Percentiles rank a stretch among this genome's conserved stretches.
Conservation (phyloP, 495 filamentous ascomycete species). For the Talaromyces stipitatus region DNA sequence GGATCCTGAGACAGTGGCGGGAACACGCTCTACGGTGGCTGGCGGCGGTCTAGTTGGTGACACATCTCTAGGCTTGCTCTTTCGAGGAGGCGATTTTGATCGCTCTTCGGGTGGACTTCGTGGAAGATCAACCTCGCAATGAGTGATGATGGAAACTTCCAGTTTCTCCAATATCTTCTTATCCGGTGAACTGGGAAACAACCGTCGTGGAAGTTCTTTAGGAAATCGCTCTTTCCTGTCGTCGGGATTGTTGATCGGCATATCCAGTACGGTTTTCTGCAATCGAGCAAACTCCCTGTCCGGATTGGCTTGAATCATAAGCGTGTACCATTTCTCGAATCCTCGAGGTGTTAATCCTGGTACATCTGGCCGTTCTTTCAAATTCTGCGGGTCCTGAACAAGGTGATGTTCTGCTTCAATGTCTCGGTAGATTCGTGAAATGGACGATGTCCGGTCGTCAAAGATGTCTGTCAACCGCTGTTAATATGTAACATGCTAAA, state of each 20-base stretch:
- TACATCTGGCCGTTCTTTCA: slow-evolving; percentile 53
- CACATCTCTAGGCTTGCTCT: slow-evolving; percentile 11
- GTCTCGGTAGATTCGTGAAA: slow-evolving; percentile 68
- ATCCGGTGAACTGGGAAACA: slow-evolving; percentile 52
- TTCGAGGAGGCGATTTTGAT: slow-evolving; percentile 16
- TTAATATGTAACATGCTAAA: slow-evolving; percentile 4
- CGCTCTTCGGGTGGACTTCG: slow-evolving; percentile 32
- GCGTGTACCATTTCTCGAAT: slow-evolving; percentile 70
- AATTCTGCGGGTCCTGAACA: slow-evolving; percentile 51
- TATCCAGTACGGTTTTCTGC: slow-evolving; percentile 59
- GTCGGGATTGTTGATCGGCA: slow-evolving; percentile 70
- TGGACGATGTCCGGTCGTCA: slow-evolving; percentile 44
- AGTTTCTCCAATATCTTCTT: slow-evolving; percentile 29
- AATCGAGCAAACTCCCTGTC: slow-evolving; percentile 70
- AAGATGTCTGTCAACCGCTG: slow-evolving; percentile 35
- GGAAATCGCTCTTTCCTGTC: slow-evolving; percentile 69
- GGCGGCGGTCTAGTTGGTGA: slow-evolving; percentile 12
- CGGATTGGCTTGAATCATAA: slow-evolving; percentile 69
- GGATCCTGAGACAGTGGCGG: slow-evolving; percentile 9
- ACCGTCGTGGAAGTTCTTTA: slow-evolving; percentile 64
- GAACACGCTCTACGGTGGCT: slow-evolving; percentile 12
- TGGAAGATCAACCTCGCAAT: slow-evolving; percentile 43
- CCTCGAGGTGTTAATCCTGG: slow-evolving; percentile 75
- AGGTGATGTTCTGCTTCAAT: slow-evolving; percentile 76
- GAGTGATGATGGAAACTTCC: slow-evolving; percentile 36